Evolutionary conservation across 805 yeast genomes (phyloP), one percentile per base, ranked within the genome.

Genomic region (Kazachstania taianensis): DNA sequence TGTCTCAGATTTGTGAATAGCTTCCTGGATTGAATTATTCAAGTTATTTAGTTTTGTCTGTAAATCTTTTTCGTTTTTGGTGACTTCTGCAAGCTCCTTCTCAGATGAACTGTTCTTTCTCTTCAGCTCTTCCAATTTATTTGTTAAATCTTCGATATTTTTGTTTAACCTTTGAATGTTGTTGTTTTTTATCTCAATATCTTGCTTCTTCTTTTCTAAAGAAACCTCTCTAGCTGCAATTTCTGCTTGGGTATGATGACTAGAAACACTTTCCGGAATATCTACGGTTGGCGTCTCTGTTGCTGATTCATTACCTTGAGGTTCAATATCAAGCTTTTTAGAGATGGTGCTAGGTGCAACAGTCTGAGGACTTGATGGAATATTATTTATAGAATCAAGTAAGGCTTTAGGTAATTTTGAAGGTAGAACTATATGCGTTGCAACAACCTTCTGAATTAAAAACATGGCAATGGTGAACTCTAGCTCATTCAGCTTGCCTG

Each of bases 401-500:
- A 46, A 28, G 16, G 33, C 36, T 12, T 22, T 28, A 28, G 63
- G 70, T 50, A 45, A 56, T 52, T 42, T 65, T 43, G 52, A 37
- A 24, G 54, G 49, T 31, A 46, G 32, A 5, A 28, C 9, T 12
- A 64, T 66, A 12, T 96, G 18, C 10, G 32, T 96, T 2, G 81
- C 70, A 38, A 87, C 66, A 48, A 72, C 77, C 57, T 79, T 82
- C 59, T 85, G 87, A 7, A 89, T 92, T 45, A 92, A 70, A 53
- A 78, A 87, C 82, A 92, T 80, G 16, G 97, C 96, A 51, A 92
- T 77, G 2, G 89, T 75, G 58, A 92, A 92, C 55, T 92, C 98
- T 44, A 73, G 68, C 48, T 71, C 74, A 35, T 81, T 70, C 51
- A 92, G 84, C 23, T 70, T 68, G 17, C 95, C 96, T 22, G 81